Percentiles rank a stretch among this genome's conserved stretches.
Evolutionary conservation across 140 eudicot genomes (phyloP).

Genomic region (Bidens hawaiensis): DNA sequence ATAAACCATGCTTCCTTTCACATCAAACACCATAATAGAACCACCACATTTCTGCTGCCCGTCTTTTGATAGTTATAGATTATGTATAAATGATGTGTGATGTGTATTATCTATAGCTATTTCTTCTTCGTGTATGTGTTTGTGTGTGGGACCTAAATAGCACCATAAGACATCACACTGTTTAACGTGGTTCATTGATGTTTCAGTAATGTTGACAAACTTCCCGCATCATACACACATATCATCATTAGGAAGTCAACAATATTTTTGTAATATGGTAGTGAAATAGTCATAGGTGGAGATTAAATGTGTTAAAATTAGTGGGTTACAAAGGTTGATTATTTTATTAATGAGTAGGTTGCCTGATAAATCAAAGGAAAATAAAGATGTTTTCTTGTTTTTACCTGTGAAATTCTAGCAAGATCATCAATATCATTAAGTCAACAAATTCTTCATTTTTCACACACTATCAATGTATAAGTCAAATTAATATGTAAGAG

Average conservation of each 20-base stretch:
- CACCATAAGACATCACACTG: slow-evolving; percentile 39
- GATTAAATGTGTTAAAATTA: background rate
- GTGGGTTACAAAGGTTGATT: background rate
- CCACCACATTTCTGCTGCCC: slow-evolving; percentile 14
- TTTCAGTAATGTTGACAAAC: slow-evolving; percentile 43
- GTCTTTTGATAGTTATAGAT: slow-evolving; percentile 8
- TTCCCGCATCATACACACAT: slow-evolving; percentile 34
- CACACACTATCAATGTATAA: too few relatives aligned
- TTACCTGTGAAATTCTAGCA: too few relatives aligned
- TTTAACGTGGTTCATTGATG: slow-evolving; percentile 37
- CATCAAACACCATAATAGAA: slow-evolving; percentile 1
- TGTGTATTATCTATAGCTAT: background rate
- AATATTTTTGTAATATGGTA: background rate
- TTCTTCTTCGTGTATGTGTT: background rate
- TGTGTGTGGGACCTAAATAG: slow-evolving; percentile 24
- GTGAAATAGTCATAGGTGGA: background rate
- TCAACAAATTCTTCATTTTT: too few relatives aligned
- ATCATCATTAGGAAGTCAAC: slow-evolving; percentile 13
- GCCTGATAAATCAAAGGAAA: too few relatives aligned
- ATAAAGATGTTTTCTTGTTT: too few relatives aligned
- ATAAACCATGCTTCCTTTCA: slow-evolving; percentile 22
- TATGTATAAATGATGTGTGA: background rate
- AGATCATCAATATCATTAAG: too few relatives aligned
- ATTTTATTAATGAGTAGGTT: too few relatives aligned
- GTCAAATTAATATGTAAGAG: too few relatives aligned